Evolutionary conservation across 345 rosid species (phyloP), one percentile per base, ranked within the genome.

Genomic region (Citrus maxima): DNA sequence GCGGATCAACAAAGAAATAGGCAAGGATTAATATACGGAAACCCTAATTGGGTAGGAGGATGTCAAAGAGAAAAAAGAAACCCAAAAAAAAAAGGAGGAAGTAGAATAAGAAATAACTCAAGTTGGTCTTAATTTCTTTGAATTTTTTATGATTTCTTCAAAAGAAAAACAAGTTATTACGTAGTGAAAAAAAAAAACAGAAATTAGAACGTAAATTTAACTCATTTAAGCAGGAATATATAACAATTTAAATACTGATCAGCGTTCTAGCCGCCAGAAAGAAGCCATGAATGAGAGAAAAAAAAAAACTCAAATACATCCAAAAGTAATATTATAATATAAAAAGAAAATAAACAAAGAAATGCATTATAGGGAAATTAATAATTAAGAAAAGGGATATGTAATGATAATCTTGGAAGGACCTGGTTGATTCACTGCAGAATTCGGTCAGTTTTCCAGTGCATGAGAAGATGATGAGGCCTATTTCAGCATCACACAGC

Each of bases 401-500:
- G 16, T 3, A 42, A 42, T 42, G 22, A 51, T 54, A 54, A 54
- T 54, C 6, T 9, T 0, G 56, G 4, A 0, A 3, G 28, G 64
- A 83, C 85, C 85, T 83, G 72, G 76, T 65, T 0, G 78, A 25
- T 46, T 79, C 78, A 61, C 65, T 78, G 81, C 79, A 73, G 70
- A 73, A 83, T 6, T 83, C 74, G 34, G 63, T 80, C 72, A 80
- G 13, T 38, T 83, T 83, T 6, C 81, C 84, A 10, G 78, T 54
- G 81, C 77, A 55, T 3, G 86, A 83, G 83, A 80, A 80, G 69
- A 83, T 58, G 72, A 83, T 78, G 69, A 80, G 80, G 3, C 78
- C 86, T 59, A 83, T 80, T 59, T 83, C 77, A 21, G 83, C 86
- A 56, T 83, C 86, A 19, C 86, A 83, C 34, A 83, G 77, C 58